Percentiles rank a stretch among this genome's conserved stretches.
phyloP scores from a whole-genome alignment of 2,329 filamentous ascomycete species.

The Microdochium bolleyi region DNA sequence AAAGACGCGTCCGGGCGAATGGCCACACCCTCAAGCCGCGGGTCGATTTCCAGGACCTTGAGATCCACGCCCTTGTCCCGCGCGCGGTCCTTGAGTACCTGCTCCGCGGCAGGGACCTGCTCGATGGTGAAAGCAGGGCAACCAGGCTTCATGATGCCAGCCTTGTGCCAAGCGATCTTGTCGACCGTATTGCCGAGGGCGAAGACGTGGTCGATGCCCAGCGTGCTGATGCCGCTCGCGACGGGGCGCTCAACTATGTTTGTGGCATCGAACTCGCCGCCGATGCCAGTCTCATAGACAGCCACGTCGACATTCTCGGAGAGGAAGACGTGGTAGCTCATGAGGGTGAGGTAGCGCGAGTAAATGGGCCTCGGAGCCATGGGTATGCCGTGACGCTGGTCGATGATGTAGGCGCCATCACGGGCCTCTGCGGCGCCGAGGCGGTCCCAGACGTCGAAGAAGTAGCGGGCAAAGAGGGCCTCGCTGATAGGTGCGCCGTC shows the following conservation, averaged over 20 bases:
- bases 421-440: constrained; percentile 29
- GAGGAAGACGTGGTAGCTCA: constrained; percentile 60
- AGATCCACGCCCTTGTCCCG: constrained; percentile 40
- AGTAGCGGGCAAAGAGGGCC: constrained; percentile 53
- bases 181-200: constrained; percentile 54
- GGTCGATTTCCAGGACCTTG: constrained; percentile 35
- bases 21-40: constrained; percentile 34
- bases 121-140: constrained; percentile 49
- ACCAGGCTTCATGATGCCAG: constrained; percentile 59
- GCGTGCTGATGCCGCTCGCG: constrained; percentile 53
- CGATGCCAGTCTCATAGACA: constrained; percentile 60
- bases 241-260: constrained; percentile 54
- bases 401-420: constrained; percentile 15
- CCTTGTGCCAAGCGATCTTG: constrained; percentile 68
- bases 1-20: constrained; percentile 46
- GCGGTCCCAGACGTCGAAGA: constrained; percentile 60
- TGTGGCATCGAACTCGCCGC: constrained; percentile 61
- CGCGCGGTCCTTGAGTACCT: constrained; percentile 42
- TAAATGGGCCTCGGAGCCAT: constrained; percentile 43
- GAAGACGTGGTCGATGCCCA: constrained; percentile 62
- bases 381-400: constrained; percentile 18
- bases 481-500: constrained; percentile 50
- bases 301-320: constrained; percentile 53
- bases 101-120: constrained; percentile 36
- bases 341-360: constrained; percentile 55